A percentile compares a stretch with the other conserved stretches of the same genome.
phyloP scores from a whole-genome alignment of 2,329 filamentous ascomycete genomes.

The Lasiodiplodia sp. region DNA sequence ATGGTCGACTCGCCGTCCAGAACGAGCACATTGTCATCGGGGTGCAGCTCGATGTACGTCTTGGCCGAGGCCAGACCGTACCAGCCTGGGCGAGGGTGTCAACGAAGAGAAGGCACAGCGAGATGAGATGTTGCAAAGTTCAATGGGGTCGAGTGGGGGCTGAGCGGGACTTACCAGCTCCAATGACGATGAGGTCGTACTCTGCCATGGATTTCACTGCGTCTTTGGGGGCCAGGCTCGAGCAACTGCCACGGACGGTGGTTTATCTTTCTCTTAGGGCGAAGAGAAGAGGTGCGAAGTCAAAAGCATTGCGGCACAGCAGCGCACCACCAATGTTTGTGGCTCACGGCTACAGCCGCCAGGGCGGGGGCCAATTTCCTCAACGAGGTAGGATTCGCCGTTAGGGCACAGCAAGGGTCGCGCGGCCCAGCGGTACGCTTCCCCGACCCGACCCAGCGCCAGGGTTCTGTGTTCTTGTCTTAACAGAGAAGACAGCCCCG shows the following conservation, averaged over 20 bases:
- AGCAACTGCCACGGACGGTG: background rate
- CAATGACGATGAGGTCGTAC: constrained; percentile 40
- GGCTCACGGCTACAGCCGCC: constrained; percentile 2
- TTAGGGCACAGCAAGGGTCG: constrained; percentile 1
- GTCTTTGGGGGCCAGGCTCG: background rate
- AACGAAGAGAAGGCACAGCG: background rate
- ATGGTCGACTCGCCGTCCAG: constrained; percentile 52
- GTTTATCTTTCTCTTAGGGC: background rate
- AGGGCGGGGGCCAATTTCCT: background rate
- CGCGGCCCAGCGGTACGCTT: constrained; percentile 2
- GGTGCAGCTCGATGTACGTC: constrained; percentile 56
- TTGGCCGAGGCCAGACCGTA: constrained; percentile 58
- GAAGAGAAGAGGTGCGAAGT: background rate
- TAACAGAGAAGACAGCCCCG: background rate
- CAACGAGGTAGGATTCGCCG: background rate
- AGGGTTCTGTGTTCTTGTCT: background rate
- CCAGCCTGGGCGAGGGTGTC: constrained; percentile 35
- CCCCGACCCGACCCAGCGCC: background rate
- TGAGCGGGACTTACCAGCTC: constrained; percentile 36
- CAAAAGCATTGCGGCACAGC: background rate
- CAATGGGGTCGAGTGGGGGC: background rate
- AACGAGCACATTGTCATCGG: constrained; percentile 50
- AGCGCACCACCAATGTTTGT: background rate
- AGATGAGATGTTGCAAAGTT: background rate
- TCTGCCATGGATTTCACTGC: constrained; percentile 4